These are phyloP conservation scores for Cryphonectria carpinicola DNA, from an alignment of 2,329 filamentous ascomycete genomes.

Conservation along the genomic window DNA sequence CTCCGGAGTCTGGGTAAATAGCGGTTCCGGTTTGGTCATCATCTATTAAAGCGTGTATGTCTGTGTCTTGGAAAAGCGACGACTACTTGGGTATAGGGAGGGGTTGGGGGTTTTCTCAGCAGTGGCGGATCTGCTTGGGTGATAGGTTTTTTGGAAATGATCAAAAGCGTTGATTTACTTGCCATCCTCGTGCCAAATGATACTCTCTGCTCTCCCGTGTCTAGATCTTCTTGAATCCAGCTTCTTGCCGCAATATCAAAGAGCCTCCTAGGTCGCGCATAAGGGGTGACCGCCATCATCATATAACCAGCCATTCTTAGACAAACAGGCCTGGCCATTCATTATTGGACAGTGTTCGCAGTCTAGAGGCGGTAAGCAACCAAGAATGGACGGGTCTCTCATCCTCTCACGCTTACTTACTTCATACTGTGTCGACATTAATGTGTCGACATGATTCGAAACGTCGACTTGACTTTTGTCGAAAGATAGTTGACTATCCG, in stretches of 20 bases:
- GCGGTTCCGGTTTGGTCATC: neutral
- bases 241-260: too few relatives aligned
- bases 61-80: neutral
- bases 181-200: neutral
- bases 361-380: too few relatives aligned
- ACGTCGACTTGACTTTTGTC: too few relatives aligned
- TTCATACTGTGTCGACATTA: too few relatives aligned
- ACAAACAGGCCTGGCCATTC: neutral
- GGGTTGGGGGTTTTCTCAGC: neutral
- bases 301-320: neutral
- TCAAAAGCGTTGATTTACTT: neutral
- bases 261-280: neutral
- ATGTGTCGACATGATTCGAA: too few relatives aligned
- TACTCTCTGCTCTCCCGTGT: neutral
- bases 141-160: neutral
- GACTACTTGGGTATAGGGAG: neutral
- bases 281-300: too few relatives aligned
- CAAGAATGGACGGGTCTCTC: too few relatives aligned
- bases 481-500: too few relatives aligned
- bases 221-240: neutral
- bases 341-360: neutral
- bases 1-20: constrained; percentile 38
- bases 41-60: neutral
- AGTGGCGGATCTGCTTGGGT: neutral
- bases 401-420: too few relatives aligned